Evolutionary conservation across 1,284 basidiomycete species (phyloP), one percentile per base, ranked within the genome.

Genomic region (Xanthoconium separans): DNA sequence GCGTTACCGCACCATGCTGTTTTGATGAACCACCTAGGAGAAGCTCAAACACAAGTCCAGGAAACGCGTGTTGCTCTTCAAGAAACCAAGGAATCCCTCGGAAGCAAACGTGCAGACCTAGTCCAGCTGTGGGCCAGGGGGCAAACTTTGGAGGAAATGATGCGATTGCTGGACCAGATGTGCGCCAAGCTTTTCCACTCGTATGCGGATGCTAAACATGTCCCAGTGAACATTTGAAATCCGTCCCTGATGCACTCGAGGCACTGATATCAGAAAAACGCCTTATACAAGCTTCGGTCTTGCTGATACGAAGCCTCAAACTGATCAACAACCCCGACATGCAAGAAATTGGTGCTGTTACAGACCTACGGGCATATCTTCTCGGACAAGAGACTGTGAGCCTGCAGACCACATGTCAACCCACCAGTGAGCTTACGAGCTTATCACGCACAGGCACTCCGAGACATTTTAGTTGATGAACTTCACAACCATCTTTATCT

Each of bases 401-500:
- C 12, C 20, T 29, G n/a, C 20, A 33, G 6, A 18, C 12, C 13
- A 13, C 30, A 43, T 44, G 12, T 22, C 22, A 15, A 15, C 46
- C 11, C 30, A 9, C 18, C 27, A 30, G 9, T 6, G 16, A 37
- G n/a, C 36, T 37, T n/a, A 1, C 16, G 43, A 10, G 24, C 47
- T 69, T 34, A 72, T 48, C 3, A 8, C 37, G 71, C 47, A 42
- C 59, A 95, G 92, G 87, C 91, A 11, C 73, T 98, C 44, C 81
- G 90, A 49, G 95, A 99, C 59, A 97, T 99, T 54, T 74, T 99
- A 50, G 79, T 97, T 16, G 97, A 99, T 61, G 97, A 99, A 68
- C 78, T 99, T 24, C 95, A 99, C 69, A 95, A 88, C 64, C 97
- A 99, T 71, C 75, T 99, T n/a, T 99, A 98, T 71, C 82, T 99